Evolutionary conservation across 768 basidiomycete species (phyloP).

Genomic region (Podaxis sp.): DNA sequence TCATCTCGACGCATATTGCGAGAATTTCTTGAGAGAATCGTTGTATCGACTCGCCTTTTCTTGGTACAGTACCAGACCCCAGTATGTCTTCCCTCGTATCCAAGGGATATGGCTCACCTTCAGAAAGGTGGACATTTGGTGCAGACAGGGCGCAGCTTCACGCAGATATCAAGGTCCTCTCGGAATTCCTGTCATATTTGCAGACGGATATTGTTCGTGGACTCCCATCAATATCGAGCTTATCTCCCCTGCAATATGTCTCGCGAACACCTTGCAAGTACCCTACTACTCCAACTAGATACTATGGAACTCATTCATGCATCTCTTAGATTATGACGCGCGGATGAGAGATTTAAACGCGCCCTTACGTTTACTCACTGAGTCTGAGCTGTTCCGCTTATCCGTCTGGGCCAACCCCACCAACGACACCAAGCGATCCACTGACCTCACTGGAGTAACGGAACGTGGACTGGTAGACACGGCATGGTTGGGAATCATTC

Average conservation of each 20-base stretch:
- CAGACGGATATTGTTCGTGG: conserved; percentile 72
- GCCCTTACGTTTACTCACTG: conserved; percentile 80
- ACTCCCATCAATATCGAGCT: conserved; percentile 55
- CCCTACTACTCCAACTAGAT: not conserved
- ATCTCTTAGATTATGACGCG: conserved; percentile 47
- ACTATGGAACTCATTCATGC: not conserved
- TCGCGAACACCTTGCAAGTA: conserved; percentile 41
- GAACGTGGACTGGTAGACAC: conserved; percentile 61
- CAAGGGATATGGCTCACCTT: conserved; percentile 4
- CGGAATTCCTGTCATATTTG: conserved; percentile 78
- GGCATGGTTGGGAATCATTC: conserved; percentile 66
- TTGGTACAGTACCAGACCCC: conserved; percentile 93
- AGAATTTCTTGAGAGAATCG: conserved; percentile 68
- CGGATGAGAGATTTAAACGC: conserved; percentile 67
- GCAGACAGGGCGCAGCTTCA: conserved; percentile 88
- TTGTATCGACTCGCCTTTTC: conserved; percentile 81
- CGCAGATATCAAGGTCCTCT: conserved; percentile 83
- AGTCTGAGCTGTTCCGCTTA: conserved; percentile 86
- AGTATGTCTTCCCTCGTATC: conserved; percentile 51
- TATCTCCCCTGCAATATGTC: conserved; percentile 49
- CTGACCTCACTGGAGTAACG: conserved; percentile 51
- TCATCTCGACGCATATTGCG: conserved; percentile 78
- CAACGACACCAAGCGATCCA: conserved; percentile 69
- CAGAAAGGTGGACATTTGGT: conserved; percentile 89
- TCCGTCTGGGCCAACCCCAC: conserved; percentile 89